phyloP scores from a whole-genome alignment of 2,329 filamentous ascomycete genomes.

The Helotiales sp. region DNA sequence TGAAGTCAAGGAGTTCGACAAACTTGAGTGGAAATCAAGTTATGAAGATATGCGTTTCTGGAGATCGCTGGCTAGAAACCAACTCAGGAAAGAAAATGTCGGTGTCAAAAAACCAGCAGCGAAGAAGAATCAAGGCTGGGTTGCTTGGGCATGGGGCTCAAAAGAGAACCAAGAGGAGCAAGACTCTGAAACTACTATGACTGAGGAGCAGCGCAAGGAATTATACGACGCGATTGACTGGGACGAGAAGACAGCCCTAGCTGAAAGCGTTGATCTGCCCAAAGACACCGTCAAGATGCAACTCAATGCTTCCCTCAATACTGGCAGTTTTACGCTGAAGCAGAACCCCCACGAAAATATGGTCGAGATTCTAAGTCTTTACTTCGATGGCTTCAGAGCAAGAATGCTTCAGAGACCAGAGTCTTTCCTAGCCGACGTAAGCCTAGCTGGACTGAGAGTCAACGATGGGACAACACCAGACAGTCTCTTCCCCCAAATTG shows the following conservation, averaged over 20 bases:
- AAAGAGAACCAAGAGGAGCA: slow-evolving; percentile 61
- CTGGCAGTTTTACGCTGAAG: slow-evolving; percentile 92
- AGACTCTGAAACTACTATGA: slow-evolving; percentile 82
- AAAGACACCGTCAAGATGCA: slow-evolving; percentile 91
- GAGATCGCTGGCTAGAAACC: slow-evolving; percentile 89
- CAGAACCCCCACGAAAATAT: slow-evolving; percentile 77
- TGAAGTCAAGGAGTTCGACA: slow-evolving; percentile 71
- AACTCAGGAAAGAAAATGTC: slow-evolving; percentile 92
- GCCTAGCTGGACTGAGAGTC: slow-evolving; percentile 87
- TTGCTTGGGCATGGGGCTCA: slow-evolving; percentile 87
- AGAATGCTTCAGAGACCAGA: slow-evolving; percentile 88
- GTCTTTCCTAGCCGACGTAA: slow-evolving; percentile 84
- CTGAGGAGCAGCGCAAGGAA: slow-evolving; percentile 93
- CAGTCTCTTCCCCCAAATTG: slow-evolving; percentile 91
- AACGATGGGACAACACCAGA: slow-evolving; percentile 94
- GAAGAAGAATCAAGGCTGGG: slow-evolving; percentile 78
- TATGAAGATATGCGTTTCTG: slow-evolving; percentile 98
- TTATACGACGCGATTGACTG: slow-evolving; percentile 97
- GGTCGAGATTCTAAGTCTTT: slow-evolving; percentile 81
- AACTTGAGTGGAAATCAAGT: slow-evolving; percentile 80
- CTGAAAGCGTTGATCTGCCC: slow-evolving; percentile 85
- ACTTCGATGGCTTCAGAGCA: slow-evolving; percentile 93
- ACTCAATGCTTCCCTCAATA: slow-evolving; percentile 88
- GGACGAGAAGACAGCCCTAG: slow-evolving; percentile 90
- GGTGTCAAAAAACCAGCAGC: slow-evolving; percentile 72